phyloP scores from a whole-genome alignment of 176 grass and related monocot genomes.

The Pharus latifolius region DNA sequence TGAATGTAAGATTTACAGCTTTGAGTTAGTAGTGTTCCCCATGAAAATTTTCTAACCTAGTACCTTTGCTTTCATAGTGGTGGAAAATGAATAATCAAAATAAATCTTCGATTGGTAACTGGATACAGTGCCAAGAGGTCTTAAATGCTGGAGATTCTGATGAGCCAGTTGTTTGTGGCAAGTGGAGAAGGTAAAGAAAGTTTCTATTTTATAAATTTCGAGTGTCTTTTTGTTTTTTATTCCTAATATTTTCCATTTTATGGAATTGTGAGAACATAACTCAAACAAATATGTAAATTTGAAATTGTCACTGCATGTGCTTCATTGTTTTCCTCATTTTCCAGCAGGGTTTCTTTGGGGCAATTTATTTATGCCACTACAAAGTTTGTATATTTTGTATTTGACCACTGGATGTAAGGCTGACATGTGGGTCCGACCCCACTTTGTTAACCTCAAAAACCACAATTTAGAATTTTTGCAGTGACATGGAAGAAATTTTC shows the following conservation, averaged over 20 bases:
- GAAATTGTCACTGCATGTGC: neutral
- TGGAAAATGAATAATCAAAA: conserved; percentile 19
- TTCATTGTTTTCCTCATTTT: neutral
- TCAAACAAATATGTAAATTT: neutral
- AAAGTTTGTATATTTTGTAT: too few species aligned
- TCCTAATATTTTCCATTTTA: neutral
- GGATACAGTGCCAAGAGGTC: conserved; percentile 78
- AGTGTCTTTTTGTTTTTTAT: conserved; percentile 4
- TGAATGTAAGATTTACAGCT: conserved; percentile 53
- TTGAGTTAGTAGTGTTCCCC: conserved; percentile 7
- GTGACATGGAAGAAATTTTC: too few species aligned
- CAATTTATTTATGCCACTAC: too few species aligned
- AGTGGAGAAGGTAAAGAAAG: conserved; percentile 80
- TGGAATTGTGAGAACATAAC: neutral
- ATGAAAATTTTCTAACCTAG: conserved; percentile 19
- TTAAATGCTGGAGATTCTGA: conserved; percentile 34
- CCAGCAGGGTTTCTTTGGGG: too few species aligned
- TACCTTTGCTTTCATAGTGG: conserved; percentile 32
- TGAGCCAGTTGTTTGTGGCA: conserved; percentile 61
- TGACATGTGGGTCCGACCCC: too few species aligned
- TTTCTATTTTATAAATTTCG: conserved; percentile 8
- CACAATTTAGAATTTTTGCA: too few species aligned
- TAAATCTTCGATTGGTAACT: conserved; percentile 68
- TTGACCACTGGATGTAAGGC: too few species aligned
- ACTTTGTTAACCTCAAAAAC: too few species aligned